Evolutionary conservation across 805 yeast species (phyloP), one percentile per base, ranked within the genome.

Genomic region (Kluyveromyces lactis): DNA sequence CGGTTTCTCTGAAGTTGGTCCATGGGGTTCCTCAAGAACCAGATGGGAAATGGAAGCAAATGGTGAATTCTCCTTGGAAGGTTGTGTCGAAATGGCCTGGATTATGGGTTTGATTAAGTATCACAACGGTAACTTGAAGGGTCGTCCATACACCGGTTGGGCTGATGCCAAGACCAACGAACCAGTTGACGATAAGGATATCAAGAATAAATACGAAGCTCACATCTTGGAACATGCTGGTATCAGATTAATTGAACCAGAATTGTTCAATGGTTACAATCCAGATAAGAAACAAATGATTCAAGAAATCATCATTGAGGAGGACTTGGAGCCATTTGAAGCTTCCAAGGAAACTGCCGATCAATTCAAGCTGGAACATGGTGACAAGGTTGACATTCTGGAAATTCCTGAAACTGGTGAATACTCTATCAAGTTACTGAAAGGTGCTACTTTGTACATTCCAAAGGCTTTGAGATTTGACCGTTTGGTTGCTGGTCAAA

Each of bases 51-150:
- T 92, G 95, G 98, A 92, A 70, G 86, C 97, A 33, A 51, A 64
- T 45, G 98, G 98, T 56, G 86, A 84, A 60, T 92, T 92, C 68
- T 89, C 97, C 8, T 71, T 92, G 53, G 98, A 92, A 68, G 98
- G 98, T 58, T 83, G 96, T 59, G 82, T 92, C 60, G 98, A 92
- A 71, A 89, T 92, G 95, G 97, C 99, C 36, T 92, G 97, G 97
- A 89, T 92, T 54, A 92, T 92, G 97, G 97, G 97, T 51, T 75
- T 84, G 60, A 89, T 92, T 69, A 86, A 86, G 68, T 92, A 92
- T 70, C 92, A 85, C 70, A 85, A 86, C 52, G 97, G 96, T 69
- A 59, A 59, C 46, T 47, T 61, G 46, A 61, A 61, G 49, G 66
- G 66, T 33, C 79, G 80, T 63, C 90, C 87, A 55, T 89, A 89